Conservation (phyloP, 371 early-diverging fungal genomes). For the Mucor indicus region DNA sequence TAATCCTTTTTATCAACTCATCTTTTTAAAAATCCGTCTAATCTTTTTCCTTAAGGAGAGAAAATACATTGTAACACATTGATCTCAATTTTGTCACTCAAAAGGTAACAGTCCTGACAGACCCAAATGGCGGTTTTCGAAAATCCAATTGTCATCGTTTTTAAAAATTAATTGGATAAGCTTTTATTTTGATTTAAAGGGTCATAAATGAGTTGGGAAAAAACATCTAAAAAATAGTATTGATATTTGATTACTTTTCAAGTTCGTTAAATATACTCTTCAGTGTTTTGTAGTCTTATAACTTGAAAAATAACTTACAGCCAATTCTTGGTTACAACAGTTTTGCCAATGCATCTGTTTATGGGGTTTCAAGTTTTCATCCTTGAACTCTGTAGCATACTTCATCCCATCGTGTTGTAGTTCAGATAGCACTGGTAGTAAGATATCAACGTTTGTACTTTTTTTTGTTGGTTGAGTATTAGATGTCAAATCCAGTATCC, state of each 20-base stretch:
- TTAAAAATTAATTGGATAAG: neutral
- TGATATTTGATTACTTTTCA: neutral
- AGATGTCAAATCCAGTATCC: slow-evolving; percentile 8
- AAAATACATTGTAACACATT: too few relatives aligned
- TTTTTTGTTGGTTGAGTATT: slow-evolving; percentile 5
- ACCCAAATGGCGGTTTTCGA: too few relatives aligned
- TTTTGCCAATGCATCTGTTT: slow-evolving; percentile 15
- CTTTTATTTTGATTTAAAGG: neutral
- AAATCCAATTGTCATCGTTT: too few relatives aligned
- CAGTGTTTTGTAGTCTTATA: slow-evolving; percentile 11
- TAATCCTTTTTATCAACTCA: too few relatives aligned
- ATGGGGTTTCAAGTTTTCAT: slow-evolving; percentile 8
- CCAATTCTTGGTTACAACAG: too few relatives aligned
- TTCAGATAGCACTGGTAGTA: slow-evolving; percentile 7
- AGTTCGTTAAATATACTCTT: too few relatives aligned
- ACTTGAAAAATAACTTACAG: slow-evolving; percentile 5
- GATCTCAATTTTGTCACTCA: too few relatives aligned
- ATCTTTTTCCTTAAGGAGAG: too few relatives aligned
- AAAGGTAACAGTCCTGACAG: too few relatives aligned
- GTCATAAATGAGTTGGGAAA: slow-evolving; percentile 3
- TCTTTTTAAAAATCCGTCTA: too few relatives aligned
- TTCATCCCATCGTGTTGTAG: slow-evolving; percentile 8
- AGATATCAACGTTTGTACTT: slow-evolving; percentile 9
- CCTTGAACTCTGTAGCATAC: slow-evolving; percentile 9
- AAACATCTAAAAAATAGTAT: slow-evolving; percentile 3